Evolutionary conservation across 306 rosid genomes (phyloP).

Genomic region (Abrus pulchellus): DNA sequence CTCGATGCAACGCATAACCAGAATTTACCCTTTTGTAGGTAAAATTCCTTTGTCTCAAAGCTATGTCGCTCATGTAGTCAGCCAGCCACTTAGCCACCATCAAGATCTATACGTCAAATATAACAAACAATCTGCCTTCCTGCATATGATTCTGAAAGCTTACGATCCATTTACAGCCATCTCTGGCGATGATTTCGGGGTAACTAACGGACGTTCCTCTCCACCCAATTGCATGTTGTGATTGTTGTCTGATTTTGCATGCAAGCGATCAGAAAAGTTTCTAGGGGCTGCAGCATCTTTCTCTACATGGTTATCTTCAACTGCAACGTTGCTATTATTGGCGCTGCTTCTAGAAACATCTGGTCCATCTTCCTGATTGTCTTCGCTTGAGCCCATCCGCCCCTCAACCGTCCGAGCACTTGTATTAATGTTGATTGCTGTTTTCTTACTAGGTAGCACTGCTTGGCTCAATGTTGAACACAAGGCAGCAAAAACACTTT

Average conservation of each 20-base stretch:
- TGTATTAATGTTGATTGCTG: constrained; percentile 51
- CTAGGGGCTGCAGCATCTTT: constrained; percentile 64
- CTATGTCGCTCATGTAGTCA: constrained; percentile 45
- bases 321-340: constrained; percentile 49
- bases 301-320: constrained; percentile 69
- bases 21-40: constrained; percentile 50
- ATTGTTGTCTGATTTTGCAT: constrained; percentile 61
- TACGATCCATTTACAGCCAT: constrained; percentile 95
- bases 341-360: constrained; percentile 55
- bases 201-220: constrained; percentile 78
- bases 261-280: constrained; percentile 69
- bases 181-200: constrained; percentile 85
- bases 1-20: constrained; percentile 53
- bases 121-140: constrained; percentile 47
- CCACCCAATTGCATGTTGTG: constrained; percentile 72
- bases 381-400: constrained; percentile 55
- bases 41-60: constrained; percentile 46
- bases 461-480: constrained; percentile 84
- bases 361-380: constrained; percentile 53
- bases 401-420: constrained; percentile 58
- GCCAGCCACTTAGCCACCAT: constrained; percentile 54
- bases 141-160: constrained; percentile 44
- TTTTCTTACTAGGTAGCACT: constrained; percentile 73
- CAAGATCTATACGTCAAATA: constrained; percentile 53
- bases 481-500: constrained; percentile 74